Conservation (phyloP, 768 basidiomycete species). For the Leccinum subgranulosum region DNA sequence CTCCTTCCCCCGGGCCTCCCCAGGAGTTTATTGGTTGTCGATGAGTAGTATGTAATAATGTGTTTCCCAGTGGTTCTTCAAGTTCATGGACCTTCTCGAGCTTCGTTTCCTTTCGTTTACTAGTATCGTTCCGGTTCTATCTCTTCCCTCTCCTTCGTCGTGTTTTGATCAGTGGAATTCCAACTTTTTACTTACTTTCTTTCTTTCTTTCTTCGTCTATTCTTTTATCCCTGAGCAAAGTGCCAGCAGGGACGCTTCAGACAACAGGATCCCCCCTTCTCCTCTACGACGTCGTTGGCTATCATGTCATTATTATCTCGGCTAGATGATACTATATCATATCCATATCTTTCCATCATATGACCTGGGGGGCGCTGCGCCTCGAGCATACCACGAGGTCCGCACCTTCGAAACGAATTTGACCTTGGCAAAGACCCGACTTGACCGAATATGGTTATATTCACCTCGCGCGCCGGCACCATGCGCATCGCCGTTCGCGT, state of each 20-base stretch:
- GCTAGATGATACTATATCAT: constrained; percentile 21
- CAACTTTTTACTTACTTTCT: no score
- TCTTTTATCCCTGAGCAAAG: constrained; percentile 2
- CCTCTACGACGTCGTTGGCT: background rate
- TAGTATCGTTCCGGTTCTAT: background rate
- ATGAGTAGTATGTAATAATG: background rate
- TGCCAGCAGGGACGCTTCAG: background rate
- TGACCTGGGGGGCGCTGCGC: constrained; percentile 1
- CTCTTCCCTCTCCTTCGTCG: background rate
- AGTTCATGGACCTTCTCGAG: background rate
- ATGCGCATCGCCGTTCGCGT: background rate
- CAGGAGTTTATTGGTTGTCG: background rate
- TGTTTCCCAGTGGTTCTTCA: background rate
- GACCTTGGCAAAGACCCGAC: background rate
- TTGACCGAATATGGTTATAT: constrained; percentile 25
- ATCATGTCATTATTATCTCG: constrained; percentile 19
- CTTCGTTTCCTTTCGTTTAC: background rate
- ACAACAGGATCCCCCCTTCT: background rate
- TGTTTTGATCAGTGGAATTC: background rate
- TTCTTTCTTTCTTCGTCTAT: background rate
- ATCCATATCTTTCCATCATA: background rate
- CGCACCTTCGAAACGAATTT: background rate
- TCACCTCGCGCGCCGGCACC: constrained; percentile 1
- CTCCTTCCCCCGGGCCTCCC: background rate
- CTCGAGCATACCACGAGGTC: constrained; percentile 32